Conservation (phyloP, 345 rosid species). For the Cardamine resedifolia region DNA sequence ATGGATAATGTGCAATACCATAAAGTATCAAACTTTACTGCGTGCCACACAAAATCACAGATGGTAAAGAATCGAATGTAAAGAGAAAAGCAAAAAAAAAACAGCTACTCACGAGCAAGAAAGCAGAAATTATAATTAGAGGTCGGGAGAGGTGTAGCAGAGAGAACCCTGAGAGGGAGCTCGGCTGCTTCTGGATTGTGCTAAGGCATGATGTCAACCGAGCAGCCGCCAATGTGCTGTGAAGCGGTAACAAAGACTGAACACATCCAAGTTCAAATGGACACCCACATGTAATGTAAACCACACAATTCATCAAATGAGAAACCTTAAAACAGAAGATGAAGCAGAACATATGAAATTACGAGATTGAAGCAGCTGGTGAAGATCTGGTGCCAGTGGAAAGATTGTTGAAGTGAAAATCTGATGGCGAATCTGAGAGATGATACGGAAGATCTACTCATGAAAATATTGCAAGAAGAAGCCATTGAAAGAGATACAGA, state of each 20-base stretch:
- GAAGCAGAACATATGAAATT: background rate
- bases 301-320: too few species aligned
- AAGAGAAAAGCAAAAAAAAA: constrained; percentile 15
- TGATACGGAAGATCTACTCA: constrained; percentile 51
- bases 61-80: background rate
- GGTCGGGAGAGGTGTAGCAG: constrained; percentile 98
- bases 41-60: background rate
- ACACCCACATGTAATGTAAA: constrained; percentile 40
- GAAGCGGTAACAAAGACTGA: constrained; percentile 85
- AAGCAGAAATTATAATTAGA: constrained; percentile 58
- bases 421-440: constrained; percentile 63
- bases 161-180: constrained; percentile 99
- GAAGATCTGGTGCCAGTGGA: constrained; percentile 41
- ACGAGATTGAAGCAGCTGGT: constrained; percentile 19
- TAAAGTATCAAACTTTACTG: background rate
- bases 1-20: background rate
- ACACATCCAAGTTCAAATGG: constrained; percentile 81
- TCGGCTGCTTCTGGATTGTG: constrained; percentile 79
- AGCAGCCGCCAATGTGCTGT: constrained; percentile 80
- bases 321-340: constrained; percentile 3
- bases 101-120: constrained; percentile 61
- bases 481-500: too few species aligned
- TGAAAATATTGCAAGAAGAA: too few species aligned
- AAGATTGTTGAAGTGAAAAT: constrained; percentile 49
- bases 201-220: constrained; percentile 90